Percentiles rank a stretch among this genome's conserved stretches.
Conservation (phyloP, 2,329 filamentous ascomycete species). For the Lecanosticta acicola region DNA sequence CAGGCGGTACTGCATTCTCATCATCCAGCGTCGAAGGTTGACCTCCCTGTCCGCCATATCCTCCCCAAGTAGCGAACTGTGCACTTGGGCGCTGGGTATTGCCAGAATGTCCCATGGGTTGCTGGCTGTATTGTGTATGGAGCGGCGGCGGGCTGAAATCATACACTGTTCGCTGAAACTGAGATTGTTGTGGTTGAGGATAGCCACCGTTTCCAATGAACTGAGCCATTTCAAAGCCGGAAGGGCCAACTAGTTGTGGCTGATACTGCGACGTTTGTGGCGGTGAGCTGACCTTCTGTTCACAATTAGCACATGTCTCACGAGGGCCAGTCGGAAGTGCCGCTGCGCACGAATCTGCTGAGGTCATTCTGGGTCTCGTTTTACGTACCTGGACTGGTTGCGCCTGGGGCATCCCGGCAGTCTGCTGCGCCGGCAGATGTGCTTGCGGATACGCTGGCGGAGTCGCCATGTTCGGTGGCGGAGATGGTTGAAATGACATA, state of each 20-base stretch:
- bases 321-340: no score
- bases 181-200: slow-evolving; percentile 18
- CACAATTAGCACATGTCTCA: no score
- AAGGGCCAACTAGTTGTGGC: slow-evolving; percentile 8
- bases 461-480: slow-evolving; percentile 15
- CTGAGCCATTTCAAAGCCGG: slow-evolving; percentile 5
- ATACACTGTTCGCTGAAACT: slow-evolving; percentile 18
- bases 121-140: slow-evolving; percentile 7
- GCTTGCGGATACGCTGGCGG: slow-evolving; percentile 8
- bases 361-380: no score
- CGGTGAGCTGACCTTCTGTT: slow-evolving; percentile 19
- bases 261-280: slow-evolving; percentile 9
- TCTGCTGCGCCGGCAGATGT: background rate
- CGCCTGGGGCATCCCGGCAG: slow-evolving; percentile 1
- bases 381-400: background rate
- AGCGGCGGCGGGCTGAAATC: slow-evolving; percentile 11
- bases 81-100: slow-evolving; percentile 16
- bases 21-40: slow-evolving; percentile 26
- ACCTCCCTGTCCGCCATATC: slow-evolving; percentile 22
- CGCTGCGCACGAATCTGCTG: no score
- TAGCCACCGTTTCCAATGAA: slow-evolving; percentile 8
- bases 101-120: slow-evolving; percentile 8
- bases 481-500: background rate
- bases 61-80: slow-evolving; percentile 30
- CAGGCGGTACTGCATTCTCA: slow-evolving; percentile 30